These are phyloP conservation scores for Yamadazyma laniorum DNA, from an alignment of 805 yeast genomes.

Conservation along the genomic window DNA sequence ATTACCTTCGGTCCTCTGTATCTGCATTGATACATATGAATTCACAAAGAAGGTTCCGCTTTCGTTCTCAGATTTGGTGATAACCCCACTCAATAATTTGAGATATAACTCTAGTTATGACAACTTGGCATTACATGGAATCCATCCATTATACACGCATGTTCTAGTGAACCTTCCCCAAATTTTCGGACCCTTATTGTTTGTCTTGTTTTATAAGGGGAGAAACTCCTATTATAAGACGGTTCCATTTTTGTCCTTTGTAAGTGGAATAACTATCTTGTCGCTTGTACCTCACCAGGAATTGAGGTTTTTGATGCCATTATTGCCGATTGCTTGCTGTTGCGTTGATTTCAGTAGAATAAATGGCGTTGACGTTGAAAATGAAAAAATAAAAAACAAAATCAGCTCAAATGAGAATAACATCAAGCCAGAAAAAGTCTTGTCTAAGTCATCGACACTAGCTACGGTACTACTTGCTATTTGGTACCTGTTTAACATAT, in stretches of 20 bases:
- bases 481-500: constrained; percentile 67
- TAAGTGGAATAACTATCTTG: constrained; percentile 60
- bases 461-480: constrained; percentile 24
- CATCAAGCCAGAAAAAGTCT: constrained; percentile 10
- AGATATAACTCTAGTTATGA: constrained; percentile 58
- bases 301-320: constrained; percentile 78
- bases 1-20: constrained; percentile 33
- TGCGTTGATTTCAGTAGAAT: constrained; percentile 46
- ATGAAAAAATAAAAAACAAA: constrained; percentile 12
- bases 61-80: constrained; percentile 31
- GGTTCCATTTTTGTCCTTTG: constrained; percentile 56
- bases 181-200: constrained; percentile 70
- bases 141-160: constrained; percentile 79
- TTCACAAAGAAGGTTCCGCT: constrained; percentile 24
- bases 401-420: constrained; percentile 6
- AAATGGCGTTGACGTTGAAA: constrained; percentile 7
- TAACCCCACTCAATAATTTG: constrained; percentile 78
- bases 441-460: constrained; percentile 7
- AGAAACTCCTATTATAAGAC: constrained; percentile 44
- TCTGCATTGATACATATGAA: constrained; percentile 54
- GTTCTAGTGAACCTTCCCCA: constrained; percentile 73
- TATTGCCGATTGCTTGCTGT: constrained; percentile 66
- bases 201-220: constrained; percentile 41
- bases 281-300: constrained; percentile 91
- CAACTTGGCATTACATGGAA: constrained; percentile 76